These are phyloP conservation scores for Nemania serpens DNA, from an alignment of 2,329 filamentous ascomycete genomes.

Conservation along the genomic window DNA sequence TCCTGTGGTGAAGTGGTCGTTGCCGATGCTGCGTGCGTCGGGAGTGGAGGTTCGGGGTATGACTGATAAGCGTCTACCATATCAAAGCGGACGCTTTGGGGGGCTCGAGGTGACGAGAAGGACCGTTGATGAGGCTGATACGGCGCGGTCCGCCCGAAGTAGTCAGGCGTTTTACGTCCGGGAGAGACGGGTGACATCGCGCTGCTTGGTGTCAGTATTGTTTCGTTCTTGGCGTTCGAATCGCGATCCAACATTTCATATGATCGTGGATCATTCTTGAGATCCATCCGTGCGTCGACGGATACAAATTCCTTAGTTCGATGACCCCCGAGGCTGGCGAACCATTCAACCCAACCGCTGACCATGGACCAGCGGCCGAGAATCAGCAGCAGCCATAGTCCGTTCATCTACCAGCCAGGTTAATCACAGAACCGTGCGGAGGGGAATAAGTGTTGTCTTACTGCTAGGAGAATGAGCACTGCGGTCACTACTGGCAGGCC, in stretches of 20 bases:
- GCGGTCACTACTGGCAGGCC: conserved; percentile 78
- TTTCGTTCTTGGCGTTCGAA: conserved; percentile 50
- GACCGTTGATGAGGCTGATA: conserved; percentile 61
- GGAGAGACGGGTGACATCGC: conserved; percentile 44
- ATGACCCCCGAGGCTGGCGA: conserved; percentile 52
- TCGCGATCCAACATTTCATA: conserved; percentile 80
- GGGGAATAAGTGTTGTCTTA: conserved; percentile 51
- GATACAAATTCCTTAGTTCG: conserved; percentile 84
- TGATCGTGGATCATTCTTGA: conserved; percentile 67
- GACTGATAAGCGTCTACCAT: conserved; percentile 47
- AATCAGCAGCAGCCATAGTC: conserved; percentile 82
- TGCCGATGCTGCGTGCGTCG: conserved; percentile 17
- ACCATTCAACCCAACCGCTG: conserved; percentile 76
- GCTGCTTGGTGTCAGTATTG: conserved; percentile 56
- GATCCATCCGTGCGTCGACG: conserved; percentile 71
- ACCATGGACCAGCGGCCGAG: conserved; percentile 86
- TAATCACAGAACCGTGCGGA: conserved; percentile 7
- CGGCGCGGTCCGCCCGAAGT: conserved; percentile 58
- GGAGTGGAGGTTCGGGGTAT: conserved; percentile 36
- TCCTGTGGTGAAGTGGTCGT: conserved; percentile 8
- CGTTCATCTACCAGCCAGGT: conserved; percentile 65
- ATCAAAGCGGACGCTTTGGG: conserved; percentile 51
- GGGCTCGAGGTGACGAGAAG: conserved; percentile 60
- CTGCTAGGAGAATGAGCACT: conserved; percentile 79
- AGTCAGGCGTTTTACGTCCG: conserved; percentile 49